Conservation (phyloP, 192 early-diverging fungal species). For the Pilaira anomala region DNA sequence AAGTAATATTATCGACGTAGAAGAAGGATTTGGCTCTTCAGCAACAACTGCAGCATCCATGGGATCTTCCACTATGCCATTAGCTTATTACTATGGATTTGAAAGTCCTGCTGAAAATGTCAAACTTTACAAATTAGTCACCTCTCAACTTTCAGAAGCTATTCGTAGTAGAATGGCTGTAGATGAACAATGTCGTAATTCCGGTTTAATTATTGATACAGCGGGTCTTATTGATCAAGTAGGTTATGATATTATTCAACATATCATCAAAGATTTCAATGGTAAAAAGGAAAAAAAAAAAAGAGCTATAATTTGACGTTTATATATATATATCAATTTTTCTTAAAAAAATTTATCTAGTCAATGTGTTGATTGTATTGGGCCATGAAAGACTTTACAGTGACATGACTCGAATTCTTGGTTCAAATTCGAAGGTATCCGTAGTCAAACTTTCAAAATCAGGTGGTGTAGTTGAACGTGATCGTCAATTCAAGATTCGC, state of each 20-base stretch:
- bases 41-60: slow-evolving; percentile 62
- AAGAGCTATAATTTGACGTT: background rate
- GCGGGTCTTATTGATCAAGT: slow-evolving; percentile 73
- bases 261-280: slow-evolving; percentile 67
- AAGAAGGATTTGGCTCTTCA: slow-evolving; percentile 75
- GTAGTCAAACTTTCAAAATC: slow-evolving; percentile 90
- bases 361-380: slow-evolving; percentile 82
- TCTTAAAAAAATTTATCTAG: slow-evolving; percentile 30
- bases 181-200: slow-evolving; percentile 57
- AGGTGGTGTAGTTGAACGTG: slow-evolving; percentile 92
- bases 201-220: slow-evolving; percentile 88
- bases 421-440: slow-evolving; percentile 41
- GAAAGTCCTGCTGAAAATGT: slow-evolving; percentile 70
- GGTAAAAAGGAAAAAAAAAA: slow-evolving; percentile 34
- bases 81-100: slow-evolving; percentile 92
- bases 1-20: slow-evolving; percentile 75
- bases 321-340: background rate
- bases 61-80: slow-evolving; percentile 66
- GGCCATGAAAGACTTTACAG: slow-evolving; percentile 94
- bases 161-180: slow-evolving; percentile 61
- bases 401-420: slow-evolving; percentile 60
- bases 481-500: slow-evolving; percentile 65
- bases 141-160: slow-evolving; percentile 56
- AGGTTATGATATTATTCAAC: slow-evolving; percentile 71
- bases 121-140: slow-evolving; percentile 73